Percentiles rank a stretch among this genome's conserved stretches.
phyloP scores from a whole-genome alignment of 2,329 filamentous ascomycete species.

The Microascus cirrosus region DNA sequence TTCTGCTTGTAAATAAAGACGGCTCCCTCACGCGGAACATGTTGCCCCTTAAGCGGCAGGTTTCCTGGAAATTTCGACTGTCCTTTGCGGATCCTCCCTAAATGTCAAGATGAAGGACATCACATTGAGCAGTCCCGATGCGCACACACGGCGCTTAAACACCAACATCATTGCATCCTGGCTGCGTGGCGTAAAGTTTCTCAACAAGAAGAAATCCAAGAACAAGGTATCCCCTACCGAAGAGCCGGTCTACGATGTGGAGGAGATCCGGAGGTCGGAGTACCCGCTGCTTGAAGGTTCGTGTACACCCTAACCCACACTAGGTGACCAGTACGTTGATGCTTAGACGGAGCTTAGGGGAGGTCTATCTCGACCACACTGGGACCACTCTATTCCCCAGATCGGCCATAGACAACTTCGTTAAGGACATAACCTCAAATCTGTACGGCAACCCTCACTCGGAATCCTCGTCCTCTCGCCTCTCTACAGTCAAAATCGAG shows the following conservation, averaged over 20 bases:
- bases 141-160: background rate
- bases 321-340: background rate
- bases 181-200: background rate
- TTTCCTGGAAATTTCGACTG: too few species aligned
- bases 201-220: background rate
- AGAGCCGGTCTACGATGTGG: background rate
- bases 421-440: constrained; percentile 64
- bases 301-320: background rate
- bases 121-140: background rate
- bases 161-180: background rate
- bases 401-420: constrained; percentile 70
- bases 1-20: too few species aligned
- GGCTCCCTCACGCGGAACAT: too few species aligned
- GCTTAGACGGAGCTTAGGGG: background rate
- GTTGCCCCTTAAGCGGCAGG: too few species aligned
- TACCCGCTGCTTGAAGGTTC: background rate
- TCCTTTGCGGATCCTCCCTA: too few species aligned
- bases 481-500: constrained; percentile 64
- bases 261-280: background rate
- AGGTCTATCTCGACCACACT: constrained; percentile 81
- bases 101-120: background rate
- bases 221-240: background rate
- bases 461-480: constrained; percentile 67
- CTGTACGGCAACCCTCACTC: constrained; percentile 92
- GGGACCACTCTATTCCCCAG: constrained; percentile 80